phyloP scores from a whole-genome alignment of 306 rosid genomes.

The Trichosanthes truncata region DNA sequence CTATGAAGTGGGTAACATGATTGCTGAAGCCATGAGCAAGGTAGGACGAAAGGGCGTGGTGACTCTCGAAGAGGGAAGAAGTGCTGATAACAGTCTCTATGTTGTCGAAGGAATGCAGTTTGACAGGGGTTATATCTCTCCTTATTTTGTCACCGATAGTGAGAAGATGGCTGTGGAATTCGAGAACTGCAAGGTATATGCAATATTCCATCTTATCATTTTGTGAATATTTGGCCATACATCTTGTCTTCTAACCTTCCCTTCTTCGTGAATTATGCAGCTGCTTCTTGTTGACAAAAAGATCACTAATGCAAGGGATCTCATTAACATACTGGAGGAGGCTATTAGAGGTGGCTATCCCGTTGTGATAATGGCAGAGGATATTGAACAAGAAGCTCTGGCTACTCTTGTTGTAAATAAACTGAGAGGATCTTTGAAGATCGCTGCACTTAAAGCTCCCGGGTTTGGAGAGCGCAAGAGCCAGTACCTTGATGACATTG shows the following conservation, averaged over 20 bases:
- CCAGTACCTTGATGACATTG: constrained; percentile 99
- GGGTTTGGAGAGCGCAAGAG: constrained; percentile 99
- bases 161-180: constrained; percentile 95
- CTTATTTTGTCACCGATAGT: constrained; percentile 94
- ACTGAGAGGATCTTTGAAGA: constrained; percentile 93
- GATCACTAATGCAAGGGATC: constrained; percentile 89
- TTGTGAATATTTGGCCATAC: neutral
- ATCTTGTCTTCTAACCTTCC: neutral
- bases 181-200: constrained; percentile 84
- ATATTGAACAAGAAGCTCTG: constrained; percentile 94
- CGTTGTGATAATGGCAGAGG: constrained; percentile 72
- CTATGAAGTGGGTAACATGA: constrained; percentile 86
- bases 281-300: constrained; percentile 94
- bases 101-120: constrained; percentile 99
- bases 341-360: constrained; percentile 94
- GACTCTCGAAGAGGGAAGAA: constrained; percentile 96
- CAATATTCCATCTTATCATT: neutral
- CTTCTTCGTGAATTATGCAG: constrained; percentile 32
- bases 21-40: constrained; percentile 96
- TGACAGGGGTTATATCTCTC: constrained; percentile 97
- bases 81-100: constrained; percentile 86
- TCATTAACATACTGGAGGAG: constrained; percentile 76
- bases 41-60: constrained; percentile 99
- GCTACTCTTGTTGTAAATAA: constrained; percentile 96
- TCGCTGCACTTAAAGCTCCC: constrained; percentile 98